Evolutionary conservation across 116 monocot genomes (phyloP), one percentile per base, ranked within the genome.

Genomic region (Papilionanthe hybrid): DNA sequence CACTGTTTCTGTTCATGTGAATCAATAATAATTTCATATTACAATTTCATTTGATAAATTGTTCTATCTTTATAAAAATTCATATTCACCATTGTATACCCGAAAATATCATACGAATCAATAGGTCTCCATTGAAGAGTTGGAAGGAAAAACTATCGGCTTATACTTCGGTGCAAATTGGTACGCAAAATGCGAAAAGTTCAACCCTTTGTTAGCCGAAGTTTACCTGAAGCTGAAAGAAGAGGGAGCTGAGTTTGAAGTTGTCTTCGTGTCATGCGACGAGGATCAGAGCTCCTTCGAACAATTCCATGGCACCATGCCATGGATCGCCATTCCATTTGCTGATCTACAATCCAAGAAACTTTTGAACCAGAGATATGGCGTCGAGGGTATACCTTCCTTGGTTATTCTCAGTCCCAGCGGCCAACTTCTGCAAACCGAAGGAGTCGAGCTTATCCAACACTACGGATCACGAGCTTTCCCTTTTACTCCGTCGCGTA

Each of bases 151-250:
- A 42, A 79, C 80, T 5, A 42, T 90, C 48, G 90, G 90, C 9
- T 55, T 90, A 32, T 90, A 87, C 72, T 90, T 87, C 42, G 87
- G 87, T 17, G 90, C 90, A 47, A 87, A 87, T 49, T 90, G 90
- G 87, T 85, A 81, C 73, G 47, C 77, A 9, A 83, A 79, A 77
- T 90, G 90, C 43, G 87, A 83, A 79, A 81, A 75, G 55, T 90
- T 90, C 87, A 90, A 80, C 55, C 85, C 81, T 11, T 43, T 85
- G 22, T 60, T 90, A 71, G 81, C 82, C 58, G 49, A 75, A 42
- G 83, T 83, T 6, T 87, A 90, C 68, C 81, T 56, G 56, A 78
- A 77, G 29, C 66, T 90, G 41, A 90, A 79, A 49, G 87, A 83
- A 25, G 67, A 79, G 41, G 81, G 80, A 23, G 79, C 81, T 18